Base-by-base conservation (phyloP, 2,329 filamentous ascomycete species). In the Amauroascus verrucosus region DNA sequence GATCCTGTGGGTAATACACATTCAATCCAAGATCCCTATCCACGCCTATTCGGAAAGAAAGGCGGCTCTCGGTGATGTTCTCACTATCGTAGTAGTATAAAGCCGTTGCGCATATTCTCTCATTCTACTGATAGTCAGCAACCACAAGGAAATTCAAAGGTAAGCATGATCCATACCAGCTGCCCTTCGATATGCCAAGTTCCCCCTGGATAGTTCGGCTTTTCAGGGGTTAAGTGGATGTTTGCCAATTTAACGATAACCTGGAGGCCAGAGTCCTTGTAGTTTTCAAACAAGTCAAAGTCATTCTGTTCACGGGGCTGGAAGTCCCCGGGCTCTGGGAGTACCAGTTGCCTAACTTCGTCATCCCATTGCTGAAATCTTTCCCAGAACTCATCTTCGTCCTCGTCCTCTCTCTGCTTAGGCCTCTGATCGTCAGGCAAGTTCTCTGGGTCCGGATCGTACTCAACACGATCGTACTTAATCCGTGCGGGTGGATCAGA, bases 181-280 rank as follows among this genome's bases (percentile, higher is more conserved):
- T 64, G 62, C 2, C 79, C 78, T 57, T 81, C 79, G 1, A 79
- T 62, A 56, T 72, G 66, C 67, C 67, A 72, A 22, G 48, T 43
- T 7, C 58, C 56, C 9, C 76, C 77, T 0, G 64, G 64, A 57
- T 81, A 84, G 0, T 63, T 60, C 0, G 81, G 77, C 4, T 79
- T 76, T 30, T 78, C 75, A 0, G 81, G 81, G 0, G 75, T 80
- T 0, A 83, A 70, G 47, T 82, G 72, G 53, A 83, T 80, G 43
- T 73, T 77, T 1, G 79, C 77, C 60, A 85, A 72, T 62, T 84
- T 84, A 46, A 84, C 76, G 44, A 84, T 83, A 44, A 85, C 64
- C 60, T 85, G 81, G 2, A 83, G 60, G 1, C 75, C 73, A 7
- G 62, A 60, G 2, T 68, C 60, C 16, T 58, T 48, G 53, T 66